Evolutionary conservation across 75 land plant species (phyloP).

Genomic region (Selaginella tamariscina): DNA sequence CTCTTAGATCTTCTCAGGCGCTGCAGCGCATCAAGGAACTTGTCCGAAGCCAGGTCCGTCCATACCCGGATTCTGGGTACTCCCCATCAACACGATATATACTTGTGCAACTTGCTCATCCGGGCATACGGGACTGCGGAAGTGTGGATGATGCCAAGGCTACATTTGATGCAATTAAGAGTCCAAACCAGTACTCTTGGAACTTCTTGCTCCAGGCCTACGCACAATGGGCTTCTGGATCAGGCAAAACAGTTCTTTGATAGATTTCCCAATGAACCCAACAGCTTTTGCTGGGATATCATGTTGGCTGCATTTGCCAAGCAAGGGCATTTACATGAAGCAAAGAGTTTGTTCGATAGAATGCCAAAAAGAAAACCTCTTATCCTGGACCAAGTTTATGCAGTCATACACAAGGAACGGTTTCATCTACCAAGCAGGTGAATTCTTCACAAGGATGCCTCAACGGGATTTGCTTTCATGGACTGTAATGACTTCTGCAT

Average conservation of each 20-base stretch:
- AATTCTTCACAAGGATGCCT: not conserved
- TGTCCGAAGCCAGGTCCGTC: not conserved
- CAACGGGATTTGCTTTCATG: not conserved
- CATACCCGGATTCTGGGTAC: not conserved
- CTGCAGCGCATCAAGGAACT: not conserved
- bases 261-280: not conserved
- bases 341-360: not conserved
- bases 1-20: not conserved
- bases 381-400: not conserved
- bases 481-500: not conserved
- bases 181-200: not conserved
- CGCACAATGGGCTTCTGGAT: not conserved
- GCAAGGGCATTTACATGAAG: not conserved
- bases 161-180: not conserved
- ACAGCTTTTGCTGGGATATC: not conserved
- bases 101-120: not conserved
- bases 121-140: not conserved
- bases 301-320: not conserved
- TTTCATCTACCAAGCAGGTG: not conserved
- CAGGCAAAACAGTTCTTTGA: not conserved
- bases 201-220: not conserved
- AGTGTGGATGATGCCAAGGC: not conserved
- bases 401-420: not conserved
- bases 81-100: not conserved
- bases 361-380: not conserved